phyloP scores from a whole-genome alignment of 129 eudicot genomes.

The Artemisia argyi region DNA sequence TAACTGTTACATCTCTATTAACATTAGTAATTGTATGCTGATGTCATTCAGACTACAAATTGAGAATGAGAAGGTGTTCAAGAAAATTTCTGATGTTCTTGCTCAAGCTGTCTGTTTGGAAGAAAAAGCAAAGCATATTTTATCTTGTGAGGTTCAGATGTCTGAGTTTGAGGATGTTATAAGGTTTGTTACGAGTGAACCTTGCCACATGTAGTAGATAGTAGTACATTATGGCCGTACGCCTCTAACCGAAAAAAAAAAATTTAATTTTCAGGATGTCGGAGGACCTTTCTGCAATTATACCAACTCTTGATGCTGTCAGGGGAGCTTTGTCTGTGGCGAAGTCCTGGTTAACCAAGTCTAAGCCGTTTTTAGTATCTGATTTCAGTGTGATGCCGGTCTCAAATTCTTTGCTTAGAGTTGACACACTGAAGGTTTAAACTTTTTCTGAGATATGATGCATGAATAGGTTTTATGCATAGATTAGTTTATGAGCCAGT shows the following conservation, averaged over 20 bases:
- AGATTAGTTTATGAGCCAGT: not conserved
- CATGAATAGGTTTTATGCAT: not conserved
- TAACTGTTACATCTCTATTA: conserved; percentile 6
- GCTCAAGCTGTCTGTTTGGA: conserved; percentile 67
- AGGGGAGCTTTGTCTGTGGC: conserved; percentile 68
- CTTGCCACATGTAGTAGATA: not conserved
- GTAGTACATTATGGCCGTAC: not conserved
- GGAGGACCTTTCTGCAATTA: conserved; percentile 56
- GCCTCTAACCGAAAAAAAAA: not conserved
- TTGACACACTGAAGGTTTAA: conserved; percentile 68
- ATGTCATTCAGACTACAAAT: conserved; percentile 67
- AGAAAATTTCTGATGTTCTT: conserved; percentile 49
- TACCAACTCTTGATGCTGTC: conserved; percentile 70
- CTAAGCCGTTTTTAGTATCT: conserved; percentile 56
- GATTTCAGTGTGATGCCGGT: conserved; percentile 22
- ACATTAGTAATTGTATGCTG: conserved; percentile 13
- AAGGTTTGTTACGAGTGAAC: conserved; percentile 47
- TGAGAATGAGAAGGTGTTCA: conserved; percentile 67
- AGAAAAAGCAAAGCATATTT: conserved; percentile 67
- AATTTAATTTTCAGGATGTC: conserved; percentile 52
- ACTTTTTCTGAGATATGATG: not conserved
- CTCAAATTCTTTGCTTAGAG: conserved; percentile 48
- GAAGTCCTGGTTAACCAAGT: conserved; percentile 58
- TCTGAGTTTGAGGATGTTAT: conserved; percentile 69
- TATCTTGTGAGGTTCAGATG: conserved; percentile 58